These are phyloP conservation scores for Sarocladium strictum DNA, from an alignment of 2,329 filamentous ascomycete genomes.

Conservation along the genomic window DNA sequence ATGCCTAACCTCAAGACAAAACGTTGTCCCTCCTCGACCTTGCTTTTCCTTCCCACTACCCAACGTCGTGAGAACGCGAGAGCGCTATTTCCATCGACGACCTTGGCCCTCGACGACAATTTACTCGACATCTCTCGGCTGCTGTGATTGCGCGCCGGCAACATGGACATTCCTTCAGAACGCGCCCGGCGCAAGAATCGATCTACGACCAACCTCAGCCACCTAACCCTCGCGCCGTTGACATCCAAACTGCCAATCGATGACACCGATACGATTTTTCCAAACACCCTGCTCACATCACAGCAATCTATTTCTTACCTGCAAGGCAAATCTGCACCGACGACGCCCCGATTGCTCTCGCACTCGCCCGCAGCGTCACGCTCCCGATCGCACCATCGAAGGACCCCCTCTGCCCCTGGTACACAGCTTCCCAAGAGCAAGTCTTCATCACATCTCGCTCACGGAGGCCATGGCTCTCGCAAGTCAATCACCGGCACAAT, in stretches of 20 bases:
- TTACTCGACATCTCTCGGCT: neutral
- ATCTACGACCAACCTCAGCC: constrained; percentile 52
- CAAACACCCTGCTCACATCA: constrained; percentile 16
- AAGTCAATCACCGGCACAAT: constrained; percentile 23
- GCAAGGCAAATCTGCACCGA: constrained; percentile 56
- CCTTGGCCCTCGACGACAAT: too few relatives aligned
- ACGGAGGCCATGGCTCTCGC: constrained; percentile 16
- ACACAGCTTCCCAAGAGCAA: constrained; percentile 51
- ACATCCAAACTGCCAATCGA: constrained; percentile 55
- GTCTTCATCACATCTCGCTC: constrained; percentile 51
- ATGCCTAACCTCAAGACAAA: too few relatives aligned
- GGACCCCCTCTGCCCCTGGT: constrained; percentile 30
- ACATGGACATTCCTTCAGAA: constrained; percentile 55
- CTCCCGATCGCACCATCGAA: constrained; percentile 39
- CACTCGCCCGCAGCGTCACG: constrained; percentile 47
- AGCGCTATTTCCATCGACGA: too few relatives aligned
- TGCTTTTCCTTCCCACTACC: too few relatives aligned
- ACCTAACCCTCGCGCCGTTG: constrained; percentile 58
- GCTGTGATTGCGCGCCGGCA: constrained; percentile 10
- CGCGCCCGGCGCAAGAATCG: constrained; percentile 52
- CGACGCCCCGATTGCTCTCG: constrained; percentile 57
- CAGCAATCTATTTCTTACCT: constrained; percentile 44
- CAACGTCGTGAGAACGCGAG: too few relatives aligned
- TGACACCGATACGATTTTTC: constrained; percentile 35
- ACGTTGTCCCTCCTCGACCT: neutral